Evolutionary conservation across 208 protist genomes (phyloP).

Genomic region (Acanthamoeba triangularis): DNA sequence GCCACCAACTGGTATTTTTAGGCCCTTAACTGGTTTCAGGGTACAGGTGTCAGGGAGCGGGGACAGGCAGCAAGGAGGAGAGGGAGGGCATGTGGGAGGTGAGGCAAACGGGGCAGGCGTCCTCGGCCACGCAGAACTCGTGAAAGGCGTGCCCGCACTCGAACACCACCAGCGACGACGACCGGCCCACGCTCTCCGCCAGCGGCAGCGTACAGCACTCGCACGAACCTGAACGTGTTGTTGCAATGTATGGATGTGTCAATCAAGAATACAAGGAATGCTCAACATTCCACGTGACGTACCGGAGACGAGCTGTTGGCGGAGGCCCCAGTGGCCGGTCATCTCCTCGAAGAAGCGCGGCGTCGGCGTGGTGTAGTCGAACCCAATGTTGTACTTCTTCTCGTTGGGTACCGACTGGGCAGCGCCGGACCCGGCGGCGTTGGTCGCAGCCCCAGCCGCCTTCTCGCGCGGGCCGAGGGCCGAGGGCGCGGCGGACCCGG

Average conservation of each 20-base stretch:
- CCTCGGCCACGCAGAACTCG: conserved; percentile 53
- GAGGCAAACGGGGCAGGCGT: conserved; percentile 25
- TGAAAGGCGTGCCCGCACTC: conserved; percentile 48
- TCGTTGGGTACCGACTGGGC: not conserved
- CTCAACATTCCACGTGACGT: not conserved
- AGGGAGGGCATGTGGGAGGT: conserved; percentile 34
- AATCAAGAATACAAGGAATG: not conserved
- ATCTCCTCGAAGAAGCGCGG: conserved; percentile 71
- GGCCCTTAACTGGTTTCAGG: too few relatives aligned
- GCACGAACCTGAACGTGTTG: not conserved
- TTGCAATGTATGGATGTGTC: not conserved
- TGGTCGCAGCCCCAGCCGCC: not conserved
- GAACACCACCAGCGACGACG: conserved; percentile 42
- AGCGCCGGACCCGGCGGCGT: not conserved
- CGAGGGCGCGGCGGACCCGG: not conserved
- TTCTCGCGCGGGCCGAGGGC: not conserved
- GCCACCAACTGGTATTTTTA: too few relatives aligned
- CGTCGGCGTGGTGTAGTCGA: conserved; percentile 55
- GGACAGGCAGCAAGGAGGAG: not conserved
- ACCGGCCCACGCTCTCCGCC: conserved; percentile 14
- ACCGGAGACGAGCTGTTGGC: not conserved
- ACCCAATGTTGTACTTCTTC: conserved; percentile 43
- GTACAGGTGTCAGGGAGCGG: too few relatives aligned
- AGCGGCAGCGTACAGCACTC: conserved; percentile 48
- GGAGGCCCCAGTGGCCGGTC: conserved; percentile 63